These are phyloP conservation scores for Leptographium flavum DNA, from an alignment of 2,329 filamentous ascomycete species.

Conservation along the genomic window DNA sequence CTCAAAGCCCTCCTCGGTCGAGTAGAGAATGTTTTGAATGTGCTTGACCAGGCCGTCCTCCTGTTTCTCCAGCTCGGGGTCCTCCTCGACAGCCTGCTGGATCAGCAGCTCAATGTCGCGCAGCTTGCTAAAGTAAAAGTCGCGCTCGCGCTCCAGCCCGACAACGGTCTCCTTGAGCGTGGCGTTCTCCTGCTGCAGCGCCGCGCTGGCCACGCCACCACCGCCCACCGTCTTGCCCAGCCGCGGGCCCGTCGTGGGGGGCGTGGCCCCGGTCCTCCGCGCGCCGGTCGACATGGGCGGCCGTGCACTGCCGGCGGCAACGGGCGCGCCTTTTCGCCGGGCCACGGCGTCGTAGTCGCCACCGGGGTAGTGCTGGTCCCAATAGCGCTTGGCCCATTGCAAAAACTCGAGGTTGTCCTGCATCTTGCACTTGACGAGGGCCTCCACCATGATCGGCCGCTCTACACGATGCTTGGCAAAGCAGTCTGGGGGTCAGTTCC, in stretches of 20 bases:
- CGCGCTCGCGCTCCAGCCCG: constrained; percentile 86
- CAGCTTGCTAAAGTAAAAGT: constrained; percentile 99
- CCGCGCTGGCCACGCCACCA: constrained; percentile 49
- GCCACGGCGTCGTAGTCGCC: constrained; percentile 88
- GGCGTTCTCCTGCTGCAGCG: constrained; percentile 70
- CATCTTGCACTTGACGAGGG: constrained; percentile 97
- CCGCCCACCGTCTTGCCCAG: constrained; percentile 27
- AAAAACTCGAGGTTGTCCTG: constrained; percentile 99
- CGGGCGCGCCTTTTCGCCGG: constrained; percentile 64
- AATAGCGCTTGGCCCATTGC: constrained; percentile 92
- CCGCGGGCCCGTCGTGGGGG: constrained; percentile 43
- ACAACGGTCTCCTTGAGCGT: constrained; percentile 91
- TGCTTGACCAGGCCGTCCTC: constrained; percentile 86
- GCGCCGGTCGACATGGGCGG: constrained; percentile 33
- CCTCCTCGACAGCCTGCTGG: constrained; percentile 82
- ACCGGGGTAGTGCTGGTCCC: constrained; percentile 96
- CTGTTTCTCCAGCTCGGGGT: constrained; percentile 86
- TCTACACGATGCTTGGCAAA: constrained; percentile 83
- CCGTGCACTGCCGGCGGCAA: constrained; percentile 29
- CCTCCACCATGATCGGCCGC: constrained; percentile 76
- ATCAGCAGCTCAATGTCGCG: constrained; percentile 91
- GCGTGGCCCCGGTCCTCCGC: constrained; percentile 41
- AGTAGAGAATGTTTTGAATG: constrained; percentile 94
- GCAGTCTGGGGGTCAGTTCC: no score
- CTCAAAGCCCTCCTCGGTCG: constrained; percentile 85